These are phyloP conservation scores for Amaranthus palmeri DNA, from an alignment of 148 eudicot species.

Conservation along the genomic window DNA sequence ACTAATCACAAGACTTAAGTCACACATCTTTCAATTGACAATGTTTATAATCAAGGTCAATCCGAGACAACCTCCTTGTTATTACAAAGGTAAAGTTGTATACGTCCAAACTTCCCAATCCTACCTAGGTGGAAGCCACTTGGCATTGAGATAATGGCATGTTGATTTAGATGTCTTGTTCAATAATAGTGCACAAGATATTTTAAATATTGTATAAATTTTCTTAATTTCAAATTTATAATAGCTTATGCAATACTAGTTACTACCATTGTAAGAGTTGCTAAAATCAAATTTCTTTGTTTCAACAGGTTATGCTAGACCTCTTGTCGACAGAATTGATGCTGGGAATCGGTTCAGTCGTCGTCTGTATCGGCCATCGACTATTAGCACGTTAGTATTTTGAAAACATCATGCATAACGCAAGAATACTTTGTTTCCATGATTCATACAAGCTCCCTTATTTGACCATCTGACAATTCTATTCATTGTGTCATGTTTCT, in stretches of 20 bases:
- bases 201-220: neutral
- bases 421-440: neutral
- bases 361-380: slow-evolving; percentile 82
- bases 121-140: too few relatives aligned
- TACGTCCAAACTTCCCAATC: too few relatives aligned
- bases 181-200: neutral
- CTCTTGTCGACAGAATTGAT: slow-evolving; percentile 91
- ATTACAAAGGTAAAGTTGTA: too few relatives aligned
- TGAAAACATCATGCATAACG: slow-evolving; percentile 5
- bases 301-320: slow-evolving; percentile 84
- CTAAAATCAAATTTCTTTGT: neutral
- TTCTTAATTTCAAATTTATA: neutral
- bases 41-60: too few relatives aligned
- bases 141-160: too few relatives aligned
- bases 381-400: slow-evolving; percentile 78
- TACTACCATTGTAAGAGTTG: neutral
- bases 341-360: slow-evolving; percentile 44
- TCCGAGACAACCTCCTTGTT: too few relatives aligned
- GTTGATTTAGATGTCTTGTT: neutral
- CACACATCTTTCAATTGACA: too few relatives aligned
- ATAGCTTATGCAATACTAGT: neutral
- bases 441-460: too few relatives aligned
- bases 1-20: too few relatives aligned
- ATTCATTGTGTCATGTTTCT: neutral
- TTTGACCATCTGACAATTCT: neutral